Conservation (phyloP, 805 yeast genomes). For the Cephaloascus albidus region DNA sequence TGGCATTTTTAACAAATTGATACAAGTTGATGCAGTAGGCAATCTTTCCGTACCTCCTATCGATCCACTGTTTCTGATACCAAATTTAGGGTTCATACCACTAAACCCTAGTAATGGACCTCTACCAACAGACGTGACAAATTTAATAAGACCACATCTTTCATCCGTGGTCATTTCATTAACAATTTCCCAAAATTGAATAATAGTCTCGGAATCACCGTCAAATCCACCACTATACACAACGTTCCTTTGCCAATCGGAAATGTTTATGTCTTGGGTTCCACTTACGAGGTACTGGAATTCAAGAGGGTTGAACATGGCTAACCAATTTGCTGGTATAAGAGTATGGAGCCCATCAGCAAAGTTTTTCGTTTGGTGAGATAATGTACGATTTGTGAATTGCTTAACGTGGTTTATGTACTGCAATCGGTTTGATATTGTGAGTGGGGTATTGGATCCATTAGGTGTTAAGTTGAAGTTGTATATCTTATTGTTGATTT, state of each 20-base stretch:
- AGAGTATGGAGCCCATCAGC: slow-evolving; percentile 63
- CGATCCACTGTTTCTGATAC: slow-evolving; percentile 60
- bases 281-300: slow-evolving; percentile 81
- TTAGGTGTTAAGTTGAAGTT: slow-evolving; percentile 50
- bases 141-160: slow-evolving; percentile 59
- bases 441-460: slow-evolving; percentile 54
- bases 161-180: slow-evolving; percentile 59
- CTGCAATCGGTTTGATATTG: slow-evolving; percentile 49
- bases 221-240: slow-evolving; percentile 57
- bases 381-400: slow-evolving; percentile 58
- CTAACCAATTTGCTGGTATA: slow-evolving; percentile 67
- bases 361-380: slow-evolving; percentile 52
- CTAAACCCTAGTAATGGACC: slow-evolving; percentile 88
- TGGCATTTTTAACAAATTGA: slow-evolving; percentile 79
- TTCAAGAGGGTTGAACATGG: slow-evolving; percentile 78
- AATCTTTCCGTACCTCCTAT: slow-evolving; percentile 41
- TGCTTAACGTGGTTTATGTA: slow-evolving; percentile 74
- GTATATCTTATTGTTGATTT: slow-evolving; percentile 23
- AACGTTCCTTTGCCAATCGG: slow-evolving; percentile 56
- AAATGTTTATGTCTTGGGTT: slow-evolving; percentile 54
- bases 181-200: slow-evolving; percentile 67
- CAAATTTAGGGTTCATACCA: slow-evolving; percentile 67
- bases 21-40: slow-evolving; percentile 93
- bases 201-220: slow-evolving; percentile 50
- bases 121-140: slow-evolving; percentile 86